Percentiles rank a stretch among this genome's conserved stretches.
phyloP scores from a whole-genome alignment of 768 basidiomycete genomes.

The Collybia mongolica region DNA sequence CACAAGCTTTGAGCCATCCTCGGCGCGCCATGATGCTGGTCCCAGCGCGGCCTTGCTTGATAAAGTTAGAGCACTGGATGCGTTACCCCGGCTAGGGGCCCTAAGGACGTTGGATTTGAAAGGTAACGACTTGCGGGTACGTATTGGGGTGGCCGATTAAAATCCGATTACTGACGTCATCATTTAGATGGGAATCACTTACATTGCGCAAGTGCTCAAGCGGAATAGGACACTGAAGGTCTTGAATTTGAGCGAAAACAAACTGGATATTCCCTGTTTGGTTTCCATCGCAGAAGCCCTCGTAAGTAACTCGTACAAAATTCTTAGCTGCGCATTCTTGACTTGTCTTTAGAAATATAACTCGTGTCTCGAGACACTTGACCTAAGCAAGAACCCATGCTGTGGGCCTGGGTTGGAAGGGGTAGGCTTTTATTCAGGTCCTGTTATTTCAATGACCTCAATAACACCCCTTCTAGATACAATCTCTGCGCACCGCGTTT shows the following conservation, averaged over 20 bases:
- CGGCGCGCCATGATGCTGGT: constrained; percentile 33
- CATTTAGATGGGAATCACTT: constrained; percentile 68
- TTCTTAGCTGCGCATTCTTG: neutral
- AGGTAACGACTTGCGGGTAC: constrained; percentile 88
- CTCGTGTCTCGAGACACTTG: constrained; percentile 87
- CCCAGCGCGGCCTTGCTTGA: constrained; percentile 80
- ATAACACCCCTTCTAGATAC: constrained; percentile 46
- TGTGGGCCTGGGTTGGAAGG: constrained; percentile 88
- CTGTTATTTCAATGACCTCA: neutral
- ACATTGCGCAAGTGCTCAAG: constrained; percentile 94
- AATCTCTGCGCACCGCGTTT: constrained; percentile 89
- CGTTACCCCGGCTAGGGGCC: constrained; percentile 80
- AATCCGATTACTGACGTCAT: constrained; percentile 14
- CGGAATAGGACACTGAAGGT: constrained; percentile 94
- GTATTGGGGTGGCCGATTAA: constrained; percentile 26
- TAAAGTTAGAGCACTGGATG: constrained; percentile 88
- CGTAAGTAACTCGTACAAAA: constrained; percentile 41
- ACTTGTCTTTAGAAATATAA: constrained; percentile 79
- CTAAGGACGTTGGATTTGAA: constrained; percentile 88
- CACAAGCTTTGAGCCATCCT: constrained; percentile 18
- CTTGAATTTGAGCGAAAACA: constrained; percentile 92
- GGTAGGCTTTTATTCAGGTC: constrained; percentile 46
- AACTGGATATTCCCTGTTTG: constrained; percentile 80
- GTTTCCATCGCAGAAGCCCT: constrained; percentile 85
- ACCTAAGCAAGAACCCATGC: constrained; percentile 91